Evolutionary conservation across 495 filamentous ascomycete genomes (phyloP).

Genomic region (Penicillium riverlandense): DNA sequence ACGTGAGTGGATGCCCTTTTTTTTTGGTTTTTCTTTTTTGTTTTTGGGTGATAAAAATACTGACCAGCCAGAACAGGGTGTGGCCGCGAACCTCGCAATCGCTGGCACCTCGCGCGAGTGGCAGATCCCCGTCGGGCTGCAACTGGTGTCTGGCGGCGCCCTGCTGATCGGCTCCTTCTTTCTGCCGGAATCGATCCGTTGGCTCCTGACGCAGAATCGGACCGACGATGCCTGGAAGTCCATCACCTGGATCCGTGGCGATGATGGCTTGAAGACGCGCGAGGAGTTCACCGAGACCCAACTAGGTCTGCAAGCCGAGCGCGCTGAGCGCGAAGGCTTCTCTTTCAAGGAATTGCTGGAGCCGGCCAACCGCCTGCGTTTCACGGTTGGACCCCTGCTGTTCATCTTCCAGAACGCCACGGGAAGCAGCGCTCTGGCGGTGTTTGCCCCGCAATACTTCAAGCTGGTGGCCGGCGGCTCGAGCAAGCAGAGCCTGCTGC

Average conservation of each 20-base stretch:
- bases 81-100: slow-evolving; percentile 40
- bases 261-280: slow-evolving; percentile 22
- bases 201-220: slow-evolving; percentile 38
- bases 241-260: slow-evolving; percentile 43
- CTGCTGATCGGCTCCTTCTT: slow-evolving; percentile 41
- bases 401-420: slow-evolving; percentile 19
- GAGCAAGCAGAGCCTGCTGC: slow-evolving; percentile 26
- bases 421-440: slow-evolving; percentile 17
- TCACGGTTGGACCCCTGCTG: slow-evolving; percentile 14
- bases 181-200: slow-evolving; percentile 43
- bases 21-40: background rate
- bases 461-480: slow-evolving; percentile 25
- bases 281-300: slow-evolving; percentile 42
- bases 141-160: slow-evolving; percentile 40
- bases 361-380: slow-evolving; percentile 31
- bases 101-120: slow-evolving; percentile 47
- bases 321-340: slow-evolving; percentile 28
- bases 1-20: slow-evolving; percentile 14
- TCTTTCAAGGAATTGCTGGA: slow-evolving; percentile 32
- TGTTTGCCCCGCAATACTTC: slow-evolving; percentile 32
- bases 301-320: slow-evolving; percentile 34
- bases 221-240: slow-evolving; percentile 36
- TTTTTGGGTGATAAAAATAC: background rate
- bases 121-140: slow-evolving; percentile 48
- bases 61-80: slow-evolving; percentile 6